These are phyloP conservation scores for Maudiozyma turicensis DNA, from an alignment of 805 yeast species.

Conservation along the genomic window DNA sequence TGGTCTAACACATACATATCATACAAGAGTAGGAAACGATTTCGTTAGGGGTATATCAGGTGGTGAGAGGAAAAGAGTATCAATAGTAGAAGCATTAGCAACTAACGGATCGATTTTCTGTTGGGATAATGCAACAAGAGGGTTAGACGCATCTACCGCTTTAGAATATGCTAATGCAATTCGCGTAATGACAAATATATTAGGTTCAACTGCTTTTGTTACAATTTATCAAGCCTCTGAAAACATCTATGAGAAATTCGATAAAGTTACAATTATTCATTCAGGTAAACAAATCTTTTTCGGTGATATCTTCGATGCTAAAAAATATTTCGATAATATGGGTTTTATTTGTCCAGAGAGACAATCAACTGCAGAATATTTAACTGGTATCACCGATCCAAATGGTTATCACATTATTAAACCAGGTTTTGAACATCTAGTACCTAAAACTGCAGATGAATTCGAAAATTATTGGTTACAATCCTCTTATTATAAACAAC, in stretches of 20 bases:
- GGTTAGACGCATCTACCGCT: constrained; percentile 65
- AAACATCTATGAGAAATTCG: constrained; percentile 44
- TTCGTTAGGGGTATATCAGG: constrained; percentile 69
- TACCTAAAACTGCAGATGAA: constrained; percentile 49
- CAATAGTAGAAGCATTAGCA: constrained; percentile 67
- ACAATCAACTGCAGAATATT: constrained; percentile 52
- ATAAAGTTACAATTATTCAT: constrained; percentile 44
- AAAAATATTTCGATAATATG: constrained; percentile 43
- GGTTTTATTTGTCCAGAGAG: constrained; percentile 50
- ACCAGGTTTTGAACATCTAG: constrained; percentile 37
- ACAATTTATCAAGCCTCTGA: constrained; percentile 54
- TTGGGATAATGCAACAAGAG: constrained; percentile 73
- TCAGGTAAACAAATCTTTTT: constrained; percentile 46
- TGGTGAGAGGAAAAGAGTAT: constrained; percentile 80
- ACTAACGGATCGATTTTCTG: constrained; percentile 48
- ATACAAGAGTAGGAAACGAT: constrained; percentile 48
- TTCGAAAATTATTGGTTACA: constrained; percentile 38
- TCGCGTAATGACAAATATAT: constrained; percentile 42
- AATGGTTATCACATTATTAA: constrained; percentile 31
- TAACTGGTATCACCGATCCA: constrained; percentile 54
- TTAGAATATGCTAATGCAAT: constrained; percentile 54
- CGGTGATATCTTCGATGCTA: constrained; percentile 42
- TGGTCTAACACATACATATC: constrained; percentile 46
- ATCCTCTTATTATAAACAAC: constrained; percentile 31
- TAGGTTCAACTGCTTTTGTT: constrained; percentile 44